phyloP scores from a whole-genome alignment of 768 basidiomycete genomes.

The Hypholoma fasciculare region DNA sequence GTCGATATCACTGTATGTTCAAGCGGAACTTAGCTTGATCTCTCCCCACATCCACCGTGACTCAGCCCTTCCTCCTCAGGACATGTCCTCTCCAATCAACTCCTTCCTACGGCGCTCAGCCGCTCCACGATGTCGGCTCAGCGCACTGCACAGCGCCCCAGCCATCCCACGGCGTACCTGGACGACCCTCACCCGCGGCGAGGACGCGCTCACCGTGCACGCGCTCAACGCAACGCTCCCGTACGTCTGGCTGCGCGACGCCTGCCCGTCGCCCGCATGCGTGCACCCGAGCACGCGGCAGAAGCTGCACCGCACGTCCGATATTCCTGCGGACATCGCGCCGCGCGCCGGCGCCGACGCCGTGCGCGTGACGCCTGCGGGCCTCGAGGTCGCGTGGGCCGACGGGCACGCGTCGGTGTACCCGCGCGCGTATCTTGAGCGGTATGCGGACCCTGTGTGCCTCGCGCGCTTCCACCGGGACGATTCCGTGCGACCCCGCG shows the following conservation, averaged over 20 bases:
- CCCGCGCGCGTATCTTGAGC: constrained; percentile 43
- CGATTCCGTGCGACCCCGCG: constrained; percentile 32
- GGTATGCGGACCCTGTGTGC: constrained; percentile 39
- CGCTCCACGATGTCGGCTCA: neutral
- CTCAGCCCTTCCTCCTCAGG: neutral
- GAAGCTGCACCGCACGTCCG: constrained; percentile 71
- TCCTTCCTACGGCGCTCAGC: neutral
- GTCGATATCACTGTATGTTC: neutral
- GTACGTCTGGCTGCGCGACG: constrained; percentile 82
- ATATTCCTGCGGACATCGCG: constrained; percentile 51
- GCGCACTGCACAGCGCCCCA: neutral
- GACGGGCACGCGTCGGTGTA: constrained; percentile 65
- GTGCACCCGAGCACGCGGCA: constrained; percentile 80
- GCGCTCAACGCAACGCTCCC: constrained; percentile 51
- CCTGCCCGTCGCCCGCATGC: constrained; percentile 72
- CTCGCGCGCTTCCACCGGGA: constrained; percentile 42
- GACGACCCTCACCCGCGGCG: constrained; percentile 26
- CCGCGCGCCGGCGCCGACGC: constrained; percentile 38
- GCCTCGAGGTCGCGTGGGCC: constrained; percentile 52
- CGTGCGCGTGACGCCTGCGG: constrained; percentile 40
- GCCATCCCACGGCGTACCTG: constrained; percentile 22
- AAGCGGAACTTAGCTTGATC: neutral
- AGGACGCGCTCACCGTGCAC: constrained; percentile 34
- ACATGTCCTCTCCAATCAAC: neutral
- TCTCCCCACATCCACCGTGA: neutral